phyloP scores from a whole-genome alignment of 2,329 filamentous ascomycete species.

The Penicillium sp. region DNA sequence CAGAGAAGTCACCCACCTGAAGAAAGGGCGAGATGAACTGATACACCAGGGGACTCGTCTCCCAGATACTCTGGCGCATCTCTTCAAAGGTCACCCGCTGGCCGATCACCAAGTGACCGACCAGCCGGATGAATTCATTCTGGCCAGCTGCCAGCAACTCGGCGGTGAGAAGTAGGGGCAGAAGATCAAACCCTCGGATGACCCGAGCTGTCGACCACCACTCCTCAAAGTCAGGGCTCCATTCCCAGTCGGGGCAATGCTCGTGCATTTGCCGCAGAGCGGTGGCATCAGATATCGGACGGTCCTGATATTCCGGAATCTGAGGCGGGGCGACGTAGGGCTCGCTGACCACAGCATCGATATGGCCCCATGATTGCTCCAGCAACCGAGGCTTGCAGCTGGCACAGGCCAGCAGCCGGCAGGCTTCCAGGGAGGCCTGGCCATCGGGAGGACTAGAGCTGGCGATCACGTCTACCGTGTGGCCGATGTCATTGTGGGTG shows the following conservation, averaged over 20 bases:
- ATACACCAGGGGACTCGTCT: background rate
- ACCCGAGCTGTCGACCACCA: slow-evolving; percentile 3
- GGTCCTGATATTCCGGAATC: slow-evolving; percentile 26
- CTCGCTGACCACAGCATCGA: slow-evolving; percentile 38
- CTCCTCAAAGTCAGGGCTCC: background rate
- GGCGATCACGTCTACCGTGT: background rate
- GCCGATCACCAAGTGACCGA: background rate
- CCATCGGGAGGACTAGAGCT: background rate
- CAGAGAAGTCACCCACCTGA: background rate
- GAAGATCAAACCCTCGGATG: background rate
- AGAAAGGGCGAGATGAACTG: background rate
- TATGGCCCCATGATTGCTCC: slow-evolving; percentile 43
- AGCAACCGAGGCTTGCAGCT: slow-evolving; percentile 10
- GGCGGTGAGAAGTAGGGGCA: background rate
- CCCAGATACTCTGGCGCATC: background rate
- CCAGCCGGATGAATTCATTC: slow-evolving; percentile 1
- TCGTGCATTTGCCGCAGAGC: slow-evolving; percentile 14
- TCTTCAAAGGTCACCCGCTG: background rate
- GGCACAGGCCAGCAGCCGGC: slow-evolving; percentile 10
- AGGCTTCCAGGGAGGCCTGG: background rate
- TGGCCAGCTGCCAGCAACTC: background rate
- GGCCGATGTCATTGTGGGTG: background rate
- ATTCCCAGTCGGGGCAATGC: background rate
- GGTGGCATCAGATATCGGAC: slow-evolving; percentile 22
- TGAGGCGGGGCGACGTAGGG: slow-evolving; percentile 16